Conservation (phyloP, 495 filamentous ascomycete genomes). For the Aspergillus cavernicola region DNA sequence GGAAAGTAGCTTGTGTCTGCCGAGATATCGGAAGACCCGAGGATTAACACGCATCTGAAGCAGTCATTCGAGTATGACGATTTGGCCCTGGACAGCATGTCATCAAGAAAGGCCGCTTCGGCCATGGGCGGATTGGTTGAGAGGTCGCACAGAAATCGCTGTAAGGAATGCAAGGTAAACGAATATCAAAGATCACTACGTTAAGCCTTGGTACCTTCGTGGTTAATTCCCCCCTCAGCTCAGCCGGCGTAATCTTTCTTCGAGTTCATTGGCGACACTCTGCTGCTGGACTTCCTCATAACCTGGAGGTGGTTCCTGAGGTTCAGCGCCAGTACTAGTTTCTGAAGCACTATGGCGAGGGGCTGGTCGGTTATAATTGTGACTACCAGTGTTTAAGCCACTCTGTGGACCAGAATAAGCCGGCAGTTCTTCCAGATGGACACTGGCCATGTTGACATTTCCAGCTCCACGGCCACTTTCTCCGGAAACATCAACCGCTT, state of each 20-base stretch:
- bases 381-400: background rate
- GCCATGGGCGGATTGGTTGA: too few relatives aligned
- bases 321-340: conserved; percentile 32
- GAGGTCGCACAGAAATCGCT: too few relatives aligned
- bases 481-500: conserved; percentile 68
- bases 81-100: too few relatives aligned
- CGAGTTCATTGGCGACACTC: conserved; percentile 62
- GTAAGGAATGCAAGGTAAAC: background rate
- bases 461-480: conserved; percentile 45
- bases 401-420: conserved; percentile 57
- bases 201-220: background rate
- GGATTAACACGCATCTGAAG: too few relatives aligned
- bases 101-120: too few relatives aligned
- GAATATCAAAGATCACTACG: background rate
- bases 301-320: conserved; percentile 81
- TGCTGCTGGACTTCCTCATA: conserved; percentile 89
- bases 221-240: conserved; percentile 18
- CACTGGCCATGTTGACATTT: conserved; percentile 51
- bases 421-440: conserved; percentile 80
- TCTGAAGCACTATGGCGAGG: conserved; percentile 17
- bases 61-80: too few relatives aligned
- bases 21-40: too few relatives aligned
- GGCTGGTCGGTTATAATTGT: conserved; percentile 6
- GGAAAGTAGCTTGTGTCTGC: too few relatives aligned
- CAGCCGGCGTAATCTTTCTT: conserved; percentile 41